Evolutionary conservation across 495 filamentous ascomycete genomes (phyloP).

Genomic region (Aspergillus ellipticus): DNA sequence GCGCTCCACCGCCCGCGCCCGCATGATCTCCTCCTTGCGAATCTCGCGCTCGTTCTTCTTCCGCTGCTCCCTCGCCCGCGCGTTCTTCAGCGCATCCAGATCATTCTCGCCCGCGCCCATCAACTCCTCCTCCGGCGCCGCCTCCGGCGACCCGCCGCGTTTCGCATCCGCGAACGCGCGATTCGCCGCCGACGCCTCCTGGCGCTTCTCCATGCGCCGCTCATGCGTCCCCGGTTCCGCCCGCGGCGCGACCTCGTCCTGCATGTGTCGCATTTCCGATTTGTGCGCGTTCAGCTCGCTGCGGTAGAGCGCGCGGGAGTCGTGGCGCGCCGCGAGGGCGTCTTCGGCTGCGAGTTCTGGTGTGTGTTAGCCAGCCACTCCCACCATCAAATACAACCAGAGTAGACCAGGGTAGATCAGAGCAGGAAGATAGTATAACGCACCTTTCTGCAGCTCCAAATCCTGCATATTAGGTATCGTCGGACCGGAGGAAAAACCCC

Average conservation of each 20-base stretch:
- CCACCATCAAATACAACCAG: neutral
- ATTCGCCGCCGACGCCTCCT: slow-evolving; percentile 49
- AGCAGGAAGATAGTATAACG: neutral
- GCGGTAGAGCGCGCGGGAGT: slow-evolving; percentile 57
- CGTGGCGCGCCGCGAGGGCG: slow-evolving; percentile 43
- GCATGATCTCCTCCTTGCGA: slow-evolving; percentile 40
- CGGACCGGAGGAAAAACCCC: slow-evolving; percentile 53
- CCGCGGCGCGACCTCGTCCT: slow-evolving; percentile 77
- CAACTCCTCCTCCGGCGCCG: slow-evolving; percentile 39
- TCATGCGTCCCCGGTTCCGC: slow-evolving; percentile 83
- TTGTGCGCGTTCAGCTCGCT: slow-evolving; percentile 47
- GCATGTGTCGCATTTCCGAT: slow-evolving; percentile 27
- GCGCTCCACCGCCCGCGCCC: slow-evolving; percentile 37
- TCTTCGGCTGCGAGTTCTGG: slow-evolving; percentile 56
- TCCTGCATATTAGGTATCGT: slow-evolving; percentile 74
- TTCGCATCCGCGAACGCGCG: slow-evolving; percentile 42
- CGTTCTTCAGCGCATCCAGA: slow-evolving; percentile 35
- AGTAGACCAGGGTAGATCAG: neutral
- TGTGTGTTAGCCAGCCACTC: neutral
- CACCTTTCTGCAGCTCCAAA: slow-evolving; percentile 65
- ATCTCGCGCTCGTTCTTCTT: slow-evolving; percentile 45
- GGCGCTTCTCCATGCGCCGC: slow-evolving; percentile 80
- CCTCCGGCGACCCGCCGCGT: slow-evolving; percentile 37
- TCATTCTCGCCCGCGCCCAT: slow-evolving; percentile 44
- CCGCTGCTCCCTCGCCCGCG: slow-evolving; percentile 35